Conservation (phyloP, 2,329 filamentous ascomycete species). For the Didymella sp. region DNA sequence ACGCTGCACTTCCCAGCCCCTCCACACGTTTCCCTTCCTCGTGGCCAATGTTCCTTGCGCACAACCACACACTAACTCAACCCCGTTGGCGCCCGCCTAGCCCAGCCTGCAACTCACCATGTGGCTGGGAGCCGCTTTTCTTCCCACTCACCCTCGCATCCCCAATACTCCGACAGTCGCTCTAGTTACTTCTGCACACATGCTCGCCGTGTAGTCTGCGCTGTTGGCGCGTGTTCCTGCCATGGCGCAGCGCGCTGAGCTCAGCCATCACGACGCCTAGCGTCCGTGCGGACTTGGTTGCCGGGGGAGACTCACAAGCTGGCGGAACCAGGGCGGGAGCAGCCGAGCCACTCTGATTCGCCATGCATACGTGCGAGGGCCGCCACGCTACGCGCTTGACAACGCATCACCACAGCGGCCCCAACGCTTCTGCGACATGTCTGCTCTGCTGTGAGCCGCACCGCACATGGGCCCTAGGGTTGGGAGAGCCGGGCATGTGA, state of each 20-base stretch:
- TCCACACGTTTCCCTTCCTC: slow-evolving; percentile 14
- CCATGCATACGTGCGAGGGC: not conserved
- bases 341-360: slow-evolving; percentile 2
- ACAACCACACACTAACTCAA: slow-evolving; percentile 6
- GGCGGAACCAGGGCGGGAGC: not conserved
- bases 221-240: slow-evolving; percentile 3
- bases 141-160: no score
- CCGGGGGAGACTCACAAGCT: not conserved
- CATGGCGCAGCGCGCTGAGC: not conserved
- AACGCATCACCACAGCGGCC: slow-evolving; percentile 40
- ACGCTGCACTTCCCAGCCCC: slow-evolving; percentile 16
- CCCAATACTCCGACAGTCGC: no score
- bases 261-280: slow-evolving; percentile 5
- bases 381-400: slow-evolving; percentile 35
- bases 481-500: not conserved
- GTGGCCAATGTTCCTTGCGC: slow-evolving; percentile 13
- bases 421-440: no score
- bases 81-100: slow-evolving; percentile 11
- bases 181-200: not conserved
- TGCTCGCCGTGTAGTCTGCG: no score
- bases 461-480: no score
- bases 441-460: not conserved
- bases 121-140: slow-evolving; percentile 19
- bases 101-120: not conserved
- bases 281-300: not conserved